phyloP scores from a whole-genome alignment of 202 grass and related monocot species.

The Setaria viridis region DNA sequence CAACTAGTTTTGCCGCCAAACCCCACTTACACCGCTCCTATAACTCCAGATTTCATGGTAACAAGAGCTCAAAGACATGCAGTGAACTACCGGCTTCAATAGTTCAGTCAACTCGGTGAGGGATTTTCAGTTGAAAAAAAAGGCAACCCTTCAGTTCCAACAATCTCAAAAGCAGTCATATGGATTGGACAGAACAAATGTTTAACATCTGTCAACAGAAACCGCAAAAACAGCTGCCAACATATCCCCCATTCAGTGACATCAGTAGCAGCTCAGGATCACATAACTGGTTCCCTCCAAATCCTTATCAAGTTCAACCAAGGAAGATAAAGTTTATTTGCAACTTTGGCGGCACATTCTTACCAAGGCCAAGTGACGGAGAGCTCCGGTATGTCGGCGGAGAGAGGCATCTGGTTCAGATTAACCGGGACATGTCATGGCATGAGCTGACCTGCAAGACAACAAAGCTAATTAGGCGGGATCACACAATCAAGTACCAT shows the following conservation, averaged over 20 bases:
- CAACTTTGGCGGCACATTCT: constrained; percentile 78
- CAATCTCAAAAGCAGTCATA: constrained; percentile 1
- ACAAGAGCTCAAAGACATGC: constrained; percentile 30
- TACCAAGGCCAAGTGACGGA: constrained; percentile 77
- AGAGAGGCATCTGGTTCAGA: constrained; percentile 65
- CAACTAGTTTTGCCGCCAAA: not conserved
- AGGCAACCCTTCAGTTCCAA: constrained; percentile 1
- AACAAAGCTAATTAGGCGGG: constrained; percentile 48
- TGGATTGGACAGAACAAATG: constrained; percentile 34
- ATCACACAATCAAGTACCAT: constrained; percentile 83
- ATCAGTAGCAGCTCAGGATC: constrained; percentile 38
- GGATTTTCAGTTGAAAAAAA: constrained; percentile 48
- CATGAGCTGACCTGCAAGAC: constrained; percentile 61
- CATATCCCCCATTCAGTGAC: constrained; percentile 32
- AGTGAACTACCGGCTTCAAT: constrained; percentile 56
- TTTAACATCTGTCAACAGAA: constrained; percentile 32
- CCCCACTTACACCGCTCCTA: not conserved
- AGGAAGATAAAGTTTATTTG: constrained; percentile 77
- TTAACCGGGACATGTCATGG: constrained; percentile 70
- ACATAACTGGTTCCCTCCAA: constrained; percentile 28
- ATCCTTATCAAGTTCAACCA: constrained; percentile 22
- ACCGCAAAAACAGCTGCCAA: constrained; percentile 5
- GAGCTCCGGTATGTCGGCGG: constrained; percentile 81
- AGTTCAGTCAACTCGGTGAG: constrained; percentile 54
- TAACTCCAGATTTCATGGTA: constrained; percentile 22